Evolutionary conservation across 176 grass and related monocot species (phyloP).

Genomic region (Musa itinerans): DNA sequence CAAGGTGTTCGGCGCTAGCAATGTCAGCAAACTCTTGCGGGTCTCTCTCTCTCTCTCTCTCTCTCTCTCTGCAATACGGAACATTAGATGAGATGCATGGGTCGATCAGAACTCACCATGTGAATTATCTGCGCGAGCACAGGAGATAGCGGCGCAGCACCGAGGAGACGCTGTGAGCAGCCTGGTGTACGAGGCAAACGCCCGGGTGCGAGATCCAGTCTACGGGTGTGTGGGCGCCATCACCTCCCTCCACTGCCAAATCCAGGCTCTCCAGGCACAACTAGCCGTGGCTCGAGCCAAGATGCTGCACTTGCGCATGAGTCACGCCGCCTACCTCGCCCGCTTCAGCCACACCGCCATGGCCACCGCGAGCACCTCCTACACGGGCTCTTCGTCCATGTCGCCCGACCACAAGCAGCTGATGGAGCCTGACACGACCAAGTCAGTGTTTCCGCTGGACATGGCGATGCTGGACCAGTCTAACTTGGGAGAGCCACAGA

Average conservation of each 20-base stretch:
- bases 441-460: too few species aligned
- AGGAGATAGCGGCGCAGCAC: slow-evolving; percentile 84
- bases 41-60: slow-evolving; percentile 1
- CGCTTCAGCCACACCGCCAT: slow-evolving; percentile 28
- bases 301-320: slow-evolving; percentile 64
- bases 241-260: slow-evolving; percentile 87
- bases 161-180: slow-evolving; percentile 52
- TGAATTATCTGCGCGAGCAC: background rate
- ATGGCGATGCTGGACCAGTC: background rate
- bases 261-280: slow-evolving; percentile 80
- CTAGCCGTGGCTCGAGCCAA: slow-evolving; percentile 82
- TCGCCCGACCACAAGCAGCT: slow-evolving; percentile 8
- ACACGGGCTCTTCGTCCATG: slow-evolving; percentile 39
- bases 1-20: slow-evolving; percentile 17
- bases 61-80: too few species aligned
- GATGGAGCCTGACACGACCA: too few species aligned
- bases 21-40: slow-evolving; percentile 23
- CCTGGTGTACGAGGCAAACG: slow-evolving; percentile 4
- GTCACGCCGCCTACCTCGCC: background rate
- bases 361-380: slow-evolving; percentile 1
- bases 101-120: too few species aligned
- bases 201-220: slow-evolving; percentile 68
- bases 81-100: too few species aligned
- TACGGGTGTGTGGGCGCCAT: slow-evolving; percentile 94
- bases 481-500: too few species aligned